phyloP scores from a whole-genome alignment of 1,284 basidiomycete species.

The Volvariella surrecta region DNA sequence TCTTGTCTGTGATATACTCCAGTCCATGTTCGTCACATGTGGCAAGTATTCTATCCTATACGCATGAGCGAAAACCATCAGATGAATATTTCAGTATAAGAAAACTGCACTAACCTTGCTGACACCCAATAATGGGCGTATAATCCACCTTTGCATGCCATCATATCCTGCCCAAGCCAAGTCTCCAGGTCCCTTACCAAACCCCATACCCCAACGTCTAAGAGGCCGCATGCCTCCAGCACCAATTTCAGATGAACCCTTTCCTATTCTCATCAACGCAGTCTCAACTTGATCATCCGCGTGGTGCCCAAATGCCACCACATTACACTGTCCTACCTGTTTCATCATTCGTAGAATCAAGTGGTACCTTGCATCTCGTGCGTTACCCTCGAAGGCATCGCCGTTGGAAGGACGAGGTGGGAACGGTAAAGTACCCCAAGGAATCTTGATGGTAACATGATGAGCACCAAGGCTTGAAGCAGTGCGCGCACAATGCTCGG shows the following conservation, averaged over 20 bases:
- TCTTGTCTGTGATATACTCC: slow-evolving; percentile 53
- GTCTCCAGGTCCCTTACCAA: slow-evolving; percentile 18
- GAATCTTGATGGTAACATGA: slow-evolving; percentile 37
- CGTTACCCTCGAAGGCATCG: slow-evolving; percentile 40
- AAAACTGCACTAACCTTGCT: slow-evolving; percentile 42
- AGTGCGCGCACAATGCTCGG: slow-evolving; percentile 31
- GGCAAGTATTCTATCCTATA: slow-evolving; percentile 62
- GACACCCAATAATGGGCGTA: slow-evolving; percentile 59
- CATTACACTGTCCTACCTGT: slow-evolving; percentile 19
- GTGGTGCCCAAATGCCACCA: slow-evolving; percentile 65
- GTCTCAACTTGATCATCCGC: slow-evolving; percentile 78
- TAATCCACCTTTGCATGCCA: slow-evolving; percentile 59
- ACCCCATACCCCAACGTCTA: slow-evolving; percentile 73
- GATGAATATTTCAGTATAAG: not conserved
- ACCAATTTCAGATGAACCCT: slow-evolving; percentile 44
- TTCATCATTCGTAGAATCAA: slow-evolving; percentile 44
- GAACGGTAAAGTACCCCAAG: slow-evolving; percentile 47
- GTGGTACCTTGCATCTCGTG: slow-evolving; percentile 51
- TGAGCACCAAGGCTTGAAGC: slow-evolving; percentile 37
- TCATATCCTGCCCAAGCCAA: slow-evolving; percentile 36
- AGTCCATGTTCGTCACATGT: slow-evolving; percentile 58
- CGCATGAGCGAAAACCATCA: not conserved
- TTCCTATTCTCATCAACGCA: slow-evolving; percentile 55
- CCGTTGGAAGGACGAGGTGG: slow-evolving; percentile 29
- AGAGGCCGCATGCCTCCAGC: slow-evolving; percentile 55